Conservation (phyloP, 1,139 yeast species). For the Blastobotrys raffinosifermentans region DNA sequence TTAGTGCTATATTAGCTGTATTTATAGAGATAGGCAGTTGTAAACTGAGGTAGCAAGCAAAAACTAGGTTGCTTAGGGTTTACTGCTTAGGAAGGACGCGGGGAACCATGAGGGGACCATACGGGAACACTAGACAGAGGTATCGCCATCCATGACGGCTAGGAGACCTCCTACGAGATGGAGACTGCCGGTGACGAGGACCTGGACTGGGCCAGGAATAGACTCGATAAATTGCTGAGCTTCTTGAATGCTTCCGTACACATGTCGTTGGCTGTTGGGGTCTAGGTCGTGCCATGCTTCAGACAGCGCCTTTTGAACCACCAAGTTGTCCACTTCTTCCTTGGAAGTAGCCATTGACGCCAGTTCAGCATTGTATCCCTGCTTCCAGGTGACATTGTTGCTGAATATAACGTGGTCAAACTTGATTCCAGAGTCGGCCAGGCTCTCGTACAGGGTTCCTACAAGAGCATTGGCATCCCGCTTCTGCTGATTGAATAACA, state of each 20-base stretch:
- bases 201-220: slow-evolving; percentile 46
- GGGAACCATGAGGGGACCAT: too few relatives aligned
- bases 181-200: slow-evolving; percentile 89
- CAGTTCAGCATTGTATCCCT: slow-evolving; percentile 81
- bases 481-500: slow-evolving; percentile 90
- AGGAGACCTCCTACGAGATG: slow-evolving; percentile 92
- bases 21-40: too few relatives aligned
- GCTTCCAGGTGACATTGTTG: slow-evolving; percentile 87
- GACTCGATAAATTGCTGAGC: slow-evolving; percentile 51
- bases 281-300: slow-evolving; percentile 62
- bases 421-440: slow-evolving; percentile 28
- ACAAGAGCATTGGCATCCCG: slow-evolving; percentile 73
- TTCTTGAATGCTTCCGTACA: slow-evolving; percentile 71
- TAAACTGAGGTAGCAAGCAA: too few relatives aligned
- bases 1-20: too few relatives aligned
- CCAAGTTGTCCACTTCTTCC: slow-evolving; percentile 67
- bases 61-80: too few relatives aligned
- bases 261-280: slow-evolving; percentile 41
- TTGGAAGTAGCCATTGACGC: slow-evolving; percentile 78
- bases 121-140: too few relatives aligned
- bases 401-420: slow-evolving; percentile 81
- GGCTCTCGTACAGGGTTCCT: slow-evolving; percentile 43
- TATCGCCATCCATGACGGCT: slow-evolving; percentile 51
- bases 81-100: too few relatives aligned
- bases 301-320: slow-evolving; percentile 74